A percentile compares a stretch with the other conserved stretches of the same genome.
Evolutionary conservation across 129 eudicot species (phyloP).

Genomic region (Arctium lappa): DNA sequence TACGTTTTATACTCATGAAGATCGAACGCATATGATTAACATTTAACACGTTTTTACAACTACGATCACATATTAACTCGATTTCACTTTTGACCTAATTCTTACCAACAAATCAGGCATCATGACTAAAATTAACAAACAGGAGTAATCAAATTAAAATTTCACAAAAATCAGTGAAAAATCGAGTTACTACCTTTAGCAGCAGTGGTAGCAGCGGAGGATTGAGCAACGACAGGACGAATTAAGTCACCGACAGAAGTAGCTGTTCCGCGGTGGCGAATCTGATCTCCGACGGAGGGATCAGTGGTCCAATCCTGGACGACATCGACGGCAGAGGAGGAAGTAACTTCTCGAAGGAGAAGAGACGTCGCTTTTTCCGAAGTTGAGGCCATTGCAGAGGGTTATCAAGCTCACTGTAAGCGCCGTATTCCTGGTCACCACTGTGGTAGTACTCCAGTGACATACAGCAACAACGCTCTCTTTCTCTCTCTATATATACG

Average conservation of each 20-base stretch:
- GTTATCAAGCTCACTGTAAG: conserved; percentile 27
- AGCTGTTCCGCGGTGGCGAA: conserved; percentile 40
- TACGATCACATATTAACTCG: background rate
- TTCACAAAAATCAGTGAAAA: background rate
- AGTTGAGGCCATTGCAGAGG: conserved; percentile 52
- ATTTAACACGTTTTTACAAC: background rate
- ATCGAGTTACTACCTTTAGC: conserved; percentile 42
- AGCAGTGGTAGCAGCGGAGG: conserved; percentile 36
- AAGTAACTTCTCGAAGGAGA: conserved; percentile 25
- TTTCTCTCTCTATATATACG: background rate
- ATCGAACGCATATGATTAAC: background rate
- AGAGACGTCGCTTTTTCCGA: conserved; percentile 45
- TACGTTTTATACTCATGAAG: background rate
- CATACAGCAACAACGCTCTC: conserved; percentile 26
- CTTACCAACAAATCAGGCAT: conserved; percentile 6
- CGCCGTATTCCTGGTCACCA: conserved; percentile 19
- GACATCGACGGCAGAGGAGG: conserved; percentile 30
- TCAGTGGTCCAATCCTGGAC: conserved; percentile 36
- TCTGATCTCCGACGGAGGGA: conserved; percentile 51
- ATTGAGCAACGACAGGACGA: conserved; percentile 41
- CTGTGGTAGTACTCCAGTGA: conserved; percentile 24
- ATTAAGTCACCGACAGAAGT: conserved; percentile 43
- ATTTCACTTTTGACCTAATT: background rate
- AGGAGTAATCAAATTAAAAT: background rate
- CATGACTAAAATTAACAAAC: background rate